Evolutionary conservation across 352 stramenopile genomes (phyloP).

Genomic region (Phytophthora capsici): DNA sequence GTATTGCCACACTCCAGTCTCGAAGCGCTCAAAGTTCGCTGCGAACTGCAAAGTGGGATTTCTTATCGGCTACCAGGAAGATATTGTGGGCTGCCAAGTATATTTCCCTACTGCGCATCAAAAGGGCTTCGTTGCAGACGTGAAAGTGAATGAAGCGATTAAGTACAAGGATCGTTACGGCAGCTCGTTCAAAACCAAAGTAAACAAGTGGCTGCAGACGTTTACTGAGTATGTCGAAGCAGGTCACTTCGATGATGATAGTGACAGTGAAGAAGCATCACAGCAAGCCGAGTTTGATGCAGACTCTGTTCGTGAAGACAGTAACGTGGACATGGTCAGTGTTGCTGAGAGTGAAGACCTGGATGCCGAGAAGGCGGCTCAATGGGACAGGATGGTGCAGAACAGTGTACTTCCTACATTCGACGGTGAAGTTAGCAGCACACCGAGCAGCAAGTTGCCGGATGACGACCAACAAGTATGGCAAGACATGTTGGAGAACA

Average conservation of each 20-base stretch:
- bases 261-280: neutral
- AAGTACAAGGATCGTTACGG: constrained; percentile 5
- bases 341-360: too few relatives aligned
- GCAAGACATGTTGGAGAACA: neutral
- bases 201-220: neutral
- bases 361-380: too few relatives aligned
- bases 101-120: neutral
- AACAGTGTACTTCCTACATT: too few relatives aligned
- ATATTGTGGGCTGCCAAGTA: neutral
- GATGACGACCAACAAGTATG: neutral
- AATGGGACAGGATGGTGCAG: too few relatives aligned
- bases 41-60: neutral
- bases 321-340: too few relatives aligned
- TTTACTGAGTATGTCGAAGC: neutral
- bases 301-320: too few relatives aligned
- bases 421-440: too few relatives aligned
- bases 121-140: constrained; percentile 4
- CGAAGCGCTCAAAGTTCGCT: neutral
- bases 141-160: neutral
- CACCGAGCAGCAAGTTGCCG: too few relatives aligned
- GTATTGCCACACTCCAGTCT: constrained; percentile 5
- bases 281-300: too few relatives aligned
- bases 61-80: neutral
- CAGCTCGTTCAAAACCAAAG: neutral
- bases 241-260: neutral